Evolutionary conservation across 306 rosid genomes (phyloP), one percentile per base, ranked within the genome.

Genomic region (Boehmeria nivea): DNA sequence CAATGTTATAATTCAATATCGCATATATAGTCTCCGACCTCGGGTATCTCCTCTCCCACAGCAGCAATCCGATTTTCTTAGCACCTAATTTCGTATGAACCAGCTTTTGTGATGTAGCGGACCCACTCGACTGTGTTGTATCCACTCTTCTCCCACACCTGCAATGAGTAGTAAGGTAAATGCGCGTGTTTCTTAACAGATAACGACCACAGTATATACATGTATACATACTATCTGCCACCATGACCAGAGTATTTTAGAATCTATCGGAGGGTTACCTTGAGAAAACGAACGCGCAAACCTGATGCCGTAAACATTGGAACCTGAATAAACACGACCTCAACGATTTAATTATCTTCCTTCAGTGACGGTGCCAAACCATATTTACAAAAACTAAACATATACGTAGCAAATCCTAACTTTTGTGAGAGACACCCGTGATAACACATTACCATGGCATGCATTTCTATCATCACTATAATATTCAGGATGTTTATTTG

Each of bases 141-240:
- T 23, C 99, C 96, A 38, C 96, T 93, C 84, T 87, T 93, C 80
- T 93, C 96, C 99, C 99, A 87, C 12, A 93, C 99, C 99, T 93
- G 72, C 72, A 75, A 19, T 57, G 64, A 38, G 45, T 36, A 15
- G 61, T 46, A 17, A 44, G 31, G 38, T 56, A 26, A 16, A 63
- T 12, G 5, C 8, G 9, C 5, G 36, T 31, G 17, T 40, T 40
- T 4, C 3, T 8, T 11, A 40, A 5, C 45, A 11, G 6, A 40
- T 11, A 25, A 12, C 16, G 17, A 50, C 16, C 28, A 4, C 19
- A 17, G n/a, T n/a, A n/a, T n/a, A n/a, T n/a, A n/a, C n/a, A n/a
- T n/a, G n/a, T n/a, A n/a, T n/a, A n/a, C n/a, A n/a, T n/a, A n/a
- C n/a, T n/a, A n/a, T n/a, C n/a, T n/a, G n/a, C n/a, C n/a, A n/a